phyloP scores from a whole-genome alignment of 2,329 filamentous ascomycete species.

The Lecanicillium sp. region DNA sequence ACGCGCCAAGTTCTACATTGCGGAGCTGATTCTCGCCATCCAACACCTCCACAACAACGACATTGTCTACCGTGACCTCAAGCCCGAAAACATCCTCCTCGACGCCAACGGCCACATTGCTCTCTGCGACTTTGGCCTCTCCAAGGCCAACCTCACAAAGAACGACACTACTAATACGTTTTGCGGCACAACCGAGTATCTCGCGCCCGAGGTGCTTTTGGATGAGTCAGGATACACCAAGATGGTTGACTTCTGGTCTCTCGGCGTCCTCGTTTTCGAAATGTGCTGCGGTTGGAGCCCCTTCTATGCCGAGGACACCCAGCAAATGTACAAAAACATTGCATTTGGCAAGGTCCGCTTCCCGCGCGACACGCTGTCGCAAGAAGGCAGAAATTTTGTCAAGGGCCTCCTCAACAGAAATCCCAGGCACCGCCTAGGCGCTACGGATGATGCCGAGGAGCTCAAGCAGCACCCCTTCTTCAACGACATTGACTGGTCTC shows the following conservation, averaged over 20 bases:
- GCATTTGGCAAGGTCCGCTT: constrained; percentile 98
- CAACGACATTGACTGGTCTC: constrained; percentile 85
- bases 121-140: constrained; percentile 93
- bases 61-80: constrained; percentile 95
- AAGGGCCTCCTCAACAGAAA: constrained; percentile 97
- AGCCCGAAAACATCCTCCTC: constrained; percentile 94
- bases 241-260: constrained; percentile 99
- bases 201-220: constrained; percentile 89
- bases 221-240: constrained; percentile 98
- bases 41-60: constrained; percentile 95
- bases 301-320: constrained; percentile 97
- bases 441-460: constrained; percentile 85
- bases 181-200: constrained; percentile 95
- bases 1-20: constrained; percentile 97
- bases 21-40: constrained; percentile 89
- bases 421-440: constrained; percentile 88
- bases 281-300: constrained; percentile 99
- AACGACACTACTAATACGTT: constrained; percentile 99
- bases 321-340: constrained; percentile 99
- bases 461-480: constrained; percentile 95
- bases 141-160: constrained; percentile 94
- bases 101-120: constrained; percentile 98
- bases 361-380: constrained; percentile 86
- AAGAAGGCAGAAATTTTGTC: constrained; percentile 94
- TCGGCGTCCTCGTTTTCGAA: constrained; percentile 95